phyloP scores from a whole-genome alignment of 2,329 filamentous ascomycete species.

The Exophiala calicioides region DNA sequence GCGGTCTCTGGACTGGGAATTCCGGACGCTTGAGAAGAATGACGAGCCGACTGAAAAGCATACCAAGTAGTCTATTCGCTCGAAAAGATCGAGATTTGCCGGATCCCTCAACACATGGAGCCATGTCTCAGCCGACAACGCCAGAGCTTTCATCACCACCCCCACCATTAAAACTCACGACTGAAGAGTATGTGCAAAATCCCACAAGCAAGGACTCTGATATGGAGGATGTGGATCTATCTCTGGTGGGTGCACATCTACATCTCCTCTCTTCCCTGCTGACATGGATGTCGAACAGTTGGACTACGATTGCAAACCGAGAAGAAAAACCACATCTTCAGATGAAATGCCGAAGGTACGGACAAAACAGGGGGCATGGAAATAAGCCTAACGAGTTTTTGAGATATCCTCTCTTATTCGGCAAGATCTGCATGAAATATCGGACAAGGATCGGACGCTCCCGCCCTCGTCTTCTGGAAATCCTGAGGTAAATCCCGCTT shows the following conservation, averaged over 20 bases:
- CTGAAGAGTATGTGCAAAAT: conserved; percentile 11
- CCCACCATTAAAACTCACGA: conserved; percentile 10
- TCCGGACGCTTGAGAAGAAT: conserved; percentile 18
- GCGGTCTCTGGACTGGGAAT: conserved; percentile 13
- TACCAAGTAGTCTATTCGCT: conserved; percentile 15
- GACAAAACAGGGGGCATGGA: not conserved
- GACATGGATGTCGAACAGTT: conserved; percentile 7
- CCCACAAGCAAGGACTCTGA: not conserved
- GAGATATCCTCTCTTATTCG: conserved; percentile 20
- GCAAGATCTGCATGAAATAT: conserved; percentile 14
- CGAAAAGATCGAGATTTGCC: conserved; percentile 7
- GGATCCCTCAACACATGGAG: not conserved
- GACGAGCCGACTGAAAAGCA: conserved; percentile 12
- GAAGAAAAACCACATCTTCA: conserved; percentile 4
- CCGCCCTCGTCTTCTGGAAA: conserved; percentile 2
- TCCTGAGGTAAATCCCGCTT: not conserved
- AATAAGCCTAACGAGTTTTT: conserved; percentile 8
- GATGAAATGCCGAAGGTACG: conserved; percentile 20
- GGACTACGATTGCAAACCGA: conserved; percentile 21
- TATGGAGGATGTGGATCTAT: not conserved
- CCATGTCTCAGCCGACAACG: not conserved
- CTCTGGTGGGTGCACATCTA: not conserved
- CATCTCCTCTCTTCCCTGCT: conserved; percentile 1
- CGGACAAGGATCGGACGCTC: conserved; percentile 5
- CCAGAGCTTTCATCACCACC: conserved; percentile 6